Conservation (phyloP, 495 filamentous ascomycete species). For the Tuber calosporum region DNA sequence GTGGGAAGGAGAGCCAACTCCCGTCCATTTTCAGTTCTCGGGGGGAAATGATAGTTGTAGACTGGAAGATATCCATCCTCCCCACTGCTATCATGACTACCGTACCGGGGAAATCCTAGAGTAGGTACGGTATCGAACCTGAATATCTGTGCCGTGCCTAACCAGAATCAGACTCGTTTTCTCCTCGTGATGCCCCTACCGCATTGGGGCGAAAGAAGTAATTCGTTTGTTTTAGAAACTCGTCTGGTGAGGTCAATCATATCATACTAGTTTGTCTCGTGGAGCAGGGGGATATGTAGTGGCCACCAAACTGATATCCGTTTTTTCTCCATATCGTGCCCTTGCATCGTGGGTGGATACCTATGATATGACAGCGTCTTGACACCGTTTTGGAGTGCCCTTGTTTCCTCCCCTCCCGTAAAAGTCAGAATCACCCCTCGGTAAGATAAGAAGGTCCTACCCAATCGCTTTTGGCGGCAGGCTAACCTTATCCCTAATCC, state of each 20-base stretch:
- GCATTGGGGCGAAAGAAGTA: too few species aligned
- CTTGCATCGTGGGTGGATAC: background rate
- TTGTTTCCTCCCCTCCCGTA: background rate
- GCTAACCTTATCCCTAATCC: too few species aligned
- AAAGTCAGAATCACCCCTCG: too few species aligned
- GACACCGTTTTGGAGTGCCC: background rate
- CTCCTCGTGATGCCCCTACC: background rate
- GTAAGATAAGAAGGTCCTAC: too few species aligned
- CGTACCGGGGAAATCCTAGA: too few species aligned
- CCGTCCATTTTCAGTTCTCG: background rate
- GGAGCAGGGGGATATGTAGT: background rate
- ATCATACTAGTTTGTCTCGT: background rate
- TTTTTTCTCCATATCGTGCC: background rate
- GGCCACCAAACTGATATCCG: background rate
- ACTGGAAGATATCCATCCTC: background rate
- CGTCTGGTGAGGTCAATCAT: background rate
- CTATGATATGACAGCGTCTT: too few species aligned
- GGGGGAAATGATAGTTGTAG: background rate
- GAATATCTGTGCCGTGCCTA: background rate
- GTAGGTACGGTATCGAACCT: background rate
- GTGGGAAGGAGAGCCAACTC: background rate
- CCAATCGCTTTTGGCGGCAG: background rate
- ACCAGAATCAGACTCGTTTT: background rate
- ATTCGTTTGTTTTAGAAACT: background rate
- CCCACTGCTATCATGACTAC: background rate